These are phyloP conservation scores for Aurantiochytrium sp. DNA, from an alignment of 108 stramenopile species.

Conservation along the genomic window DNA sequence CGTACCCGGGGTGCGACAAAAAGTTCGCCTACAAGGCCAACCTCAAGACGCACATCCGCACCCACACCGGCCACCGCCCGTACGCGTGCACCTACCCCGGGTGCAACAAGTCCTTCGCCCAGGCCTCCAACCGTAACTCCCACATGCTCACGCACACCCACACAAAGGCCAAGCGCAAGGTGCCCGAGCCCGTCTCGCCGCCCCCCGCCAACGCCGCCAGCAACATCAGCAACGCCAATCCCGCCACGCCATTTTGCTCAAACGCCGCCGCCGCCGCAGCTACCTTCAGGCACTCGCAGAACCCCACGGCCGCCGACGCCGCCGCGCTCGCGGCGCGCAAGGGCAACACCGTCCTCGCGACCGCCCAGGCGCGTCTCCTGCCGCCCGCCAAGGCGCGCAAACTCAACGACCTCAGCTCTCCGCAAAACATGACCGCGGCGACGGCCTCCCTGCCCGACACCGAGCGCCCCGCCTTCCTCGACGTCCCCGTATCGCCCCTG, in stretches of 20 bases:
- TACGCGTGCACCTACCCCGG: slow-evolving; percentile 15
- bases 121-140: neutral
- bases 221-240: too few species aligned
- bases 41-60: slow-evolving; percentile 6
- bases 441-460: neutral
- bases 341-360: neutral
- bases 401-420: neutral
- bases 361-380: neutral
- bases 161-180: neutral
- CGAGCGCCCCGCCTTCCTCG: neutral
- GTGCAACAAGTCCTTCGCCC: slow-evolving; percentile 23
- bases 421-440: neutral
- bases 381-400: neutral
- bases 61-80: slow-evolving; percentile 11
- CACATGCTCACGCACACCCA: slow-evolving; percentile 6
- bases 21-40: slow-evolving; percentile 23
- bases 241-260: too few species aligned
- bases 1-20: neutral
- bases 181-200: neutral
- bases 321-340: neutral
- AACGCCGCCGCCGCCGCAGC: too few species aligned
- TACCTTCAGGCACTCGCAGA: too few species aligned
- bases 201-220: neutral
- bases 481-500: neutral
- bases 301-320: neutral